Percentiles rank a stretch among this genome's conserved stretches.
Evolutionary conservation across 2,329 filamentous ascomycete species (phyloP).

Genomic region (Rutstroemia sydowiana): DNA sequence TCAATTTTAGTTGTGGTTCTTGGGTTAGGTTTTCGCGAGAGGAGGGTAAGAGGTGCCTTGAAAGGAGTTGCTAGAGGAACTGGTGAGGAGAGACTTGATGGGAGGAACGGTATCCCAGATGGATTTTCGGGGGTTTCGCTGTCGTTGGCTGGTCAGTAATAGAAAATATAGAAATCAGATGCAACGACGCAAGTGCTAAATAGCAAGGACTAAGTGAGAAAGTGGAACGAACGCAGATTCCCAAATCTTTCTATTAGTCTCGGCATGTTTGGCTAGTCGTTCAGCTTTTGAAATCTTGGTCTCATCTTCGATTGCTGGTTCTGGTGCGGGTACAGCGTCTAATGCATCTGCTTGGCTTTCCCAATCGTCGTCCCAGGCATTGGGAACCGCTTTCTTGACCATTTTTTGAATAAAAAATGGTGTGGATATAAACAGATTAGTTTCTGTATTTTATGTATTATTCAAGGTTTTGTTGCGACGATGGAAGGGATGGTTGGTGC

Average conservation of each 20-base stretch:
- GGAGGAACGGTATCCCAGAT: constrained; percentile 60
- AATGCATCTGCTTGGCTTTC: constrained; percentile 63
- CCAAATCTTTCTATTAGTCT: constrained; percentile 82
- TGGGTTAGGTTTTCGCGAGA: constrained; percentile 70
- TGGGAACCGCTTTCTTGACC: constrained; percentile 45
- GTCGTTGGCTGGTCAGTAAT: neutral
- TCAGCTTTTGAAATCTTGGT: constrained; percentile 62
- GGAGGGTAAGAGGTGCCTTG: constrained; percentile 75
- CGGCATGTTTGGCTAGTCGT: constrained; percentile 69
- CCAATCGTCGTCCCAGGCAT: constrained; percentile 91
- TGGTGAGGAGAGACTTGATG: constrained; percentile 3
- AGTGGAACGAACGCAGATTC: constrained; percentile 63
- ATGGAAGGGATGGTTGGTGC: neutral
- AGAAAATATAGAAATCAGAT: neutral
- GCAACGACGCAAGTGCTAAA: neutral
- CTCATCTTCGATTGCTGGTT: constrained; percentile 17
- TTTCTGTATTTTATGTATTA: neutral
- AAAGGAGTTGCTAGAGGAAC: constrained; percentile 60
- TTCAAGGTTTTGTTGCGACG: neutral
- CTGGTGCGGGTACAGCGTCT: constrained; percentile 21
- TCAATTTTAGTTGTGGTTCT: constrained; percentile 53
- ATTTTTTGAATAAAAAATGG: constrained; percentile 14
- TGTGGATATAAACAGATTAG: neutral
- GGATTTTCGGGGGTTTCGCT: constrained; percentile 64
- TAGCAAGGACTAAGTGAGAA: neutral